phyloP scores from a whole-genome alignment of 495 filamentous ascomycete species.

The Aspergillus panamensis region DNA sequence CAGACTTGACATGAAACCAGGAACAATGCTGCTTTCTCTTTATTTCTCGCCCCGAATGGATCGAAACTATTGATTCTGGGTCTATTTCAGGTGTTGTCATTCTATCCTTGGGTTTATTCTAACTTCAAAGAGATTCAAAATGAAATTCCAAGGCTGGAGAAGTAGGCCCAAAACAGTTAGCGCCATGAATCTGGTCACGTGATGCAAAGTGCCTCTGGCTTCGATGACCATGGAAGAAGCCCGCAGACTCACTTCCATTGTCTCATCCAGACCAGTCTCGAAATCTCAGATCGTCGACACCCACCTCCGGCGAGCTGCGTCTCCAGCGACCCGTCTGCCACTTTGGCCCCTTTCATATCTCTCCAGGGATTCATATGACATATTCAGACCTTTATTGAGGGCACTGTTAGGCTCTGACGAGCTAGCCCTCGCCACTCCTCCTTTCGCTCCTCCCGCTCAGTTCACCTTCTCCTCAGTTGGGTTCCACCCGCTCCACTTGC shows the following conservation, averaged over 20 bases:
- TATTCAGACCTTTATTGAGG: slow-evolving; percentile 1
- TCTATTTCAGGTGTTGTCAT: not conserved
- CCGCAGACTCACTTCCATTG: not conserved
- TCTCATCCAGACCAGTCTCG: not conserved
- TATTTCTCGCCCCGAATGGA: not conserved
- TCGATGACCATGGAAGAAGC: not conserved
- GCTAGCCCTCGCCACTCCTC: slow-evolving; percentile 12
- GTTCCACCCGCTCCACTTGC: not conserved
- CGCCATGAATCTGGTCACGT: not conserved
- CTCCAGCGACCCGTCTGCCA: not conserved
- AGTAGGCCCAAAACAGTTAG: not conserved
- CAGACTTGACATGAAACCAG: not conserved
- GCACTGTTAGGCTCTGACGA: slow-evolving; percentile 16
- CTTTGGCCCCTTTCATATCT: slow-evolving; percentile 2
- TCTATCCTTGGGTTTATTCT: not conserved
- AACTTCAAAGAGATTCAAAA: not conserved
- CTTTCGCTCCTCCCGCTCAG: not conserved
- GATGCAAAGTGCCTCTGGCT: not conserved
- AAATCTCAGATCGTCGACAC: not conserved
- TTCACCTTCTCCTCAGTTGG: not conserved
- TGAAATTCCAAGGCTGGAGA: not conserved
- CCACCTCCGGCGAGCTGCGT: not conserved
- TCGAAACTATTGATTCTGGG: not conserved
- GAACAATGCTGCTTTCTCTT: not conserved
- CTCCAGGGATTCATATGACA: slow-evolving; percentile 13